Conservation (phyloP, 768 basidiomycete species). For the Tulasnella sp. region DNA sequence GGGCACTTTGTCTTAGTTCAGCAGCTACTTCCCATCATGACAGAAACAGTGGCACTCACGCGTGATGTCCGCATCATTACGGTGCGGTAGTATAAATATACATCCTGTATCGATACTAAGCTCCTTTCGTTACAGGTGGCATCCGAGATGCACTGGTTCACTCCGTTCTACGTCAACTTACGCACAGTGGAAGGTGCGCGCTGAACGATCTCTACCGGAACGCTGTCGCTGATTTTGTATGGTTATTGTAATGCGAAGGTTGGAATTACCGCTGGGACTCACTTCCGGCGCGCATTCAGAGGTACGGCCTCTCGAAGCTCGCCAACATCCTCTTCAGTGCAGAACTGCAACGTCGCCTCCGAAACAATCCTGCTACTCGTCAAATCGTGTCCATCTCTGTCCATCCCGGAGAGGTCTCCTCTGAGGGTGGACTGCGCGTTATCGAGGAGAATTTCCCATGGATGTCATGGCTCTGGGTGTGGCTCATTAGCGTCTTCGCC, state of each 20-base stretch:
- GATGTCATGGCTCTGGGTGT: background rate
- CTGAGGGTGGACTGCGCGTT: conserved; percentile 23
- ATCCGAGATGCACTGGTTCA: background rate
- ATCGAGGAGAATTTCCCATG: no score
- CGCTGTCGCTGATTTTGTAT: background rate
- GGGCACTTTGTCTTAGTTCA: conserved; percentile 47
- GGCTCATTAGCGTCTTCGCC: background rate
- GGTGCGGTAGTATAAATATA: conserved; percentile 28
- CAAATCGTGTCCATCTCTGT: conserved; percentile 35
- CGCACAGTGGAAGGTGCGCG: background rate
- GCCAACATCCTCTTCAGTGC: conserved; percentile 40
- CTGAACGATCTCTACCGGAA: background rate
- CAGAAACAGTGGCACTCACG: conserved; percentile 37
- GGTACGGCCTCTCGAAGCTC: conserved; percentile 40
- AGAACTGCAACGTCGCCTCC: conserved; percentile 40
- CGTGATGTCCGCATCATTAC: conserved; percentile 52
- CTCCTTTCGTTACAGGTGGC: background rate
- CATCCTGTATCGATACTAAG: background rate
- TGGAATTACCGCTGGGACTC: no score
- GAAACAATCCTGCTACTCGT: conserved; percentile 25
- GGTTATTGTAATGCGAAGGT: background rate
- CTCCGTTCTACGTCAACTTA: background rate
- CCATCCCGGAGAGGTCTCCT: conserved; percentile 35
- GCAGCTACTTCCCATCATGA: conserved; percentile 43
- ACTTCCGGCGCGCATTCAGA: background rate